Conservation (phyloP, 345 rosid genomes). For the Sisymbrium irio region DNA sequence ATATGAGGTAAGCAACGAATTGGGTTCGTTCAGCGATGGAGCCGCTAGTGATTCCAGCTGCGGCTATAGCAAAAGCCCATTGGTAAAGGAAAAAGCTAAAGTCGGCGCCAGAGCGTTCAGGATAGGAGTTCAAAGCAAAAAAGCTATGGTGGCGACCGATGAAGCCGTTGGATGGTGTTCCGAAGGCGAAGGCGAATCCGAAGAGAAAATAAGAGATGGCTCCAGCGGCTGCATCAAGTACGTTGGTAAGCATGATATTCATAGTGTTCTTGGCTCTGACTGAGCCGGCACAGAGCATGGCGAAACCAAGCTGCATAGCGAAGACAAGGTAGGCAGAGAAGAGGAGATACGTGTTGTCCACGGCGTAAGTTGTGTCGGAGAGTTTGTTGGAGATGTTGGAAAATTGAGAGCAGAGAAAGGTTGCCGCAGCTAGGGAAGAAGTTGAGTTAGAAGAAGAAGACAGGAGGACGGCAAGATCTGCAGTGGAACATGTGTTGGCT, state of each 20-base stretch:
- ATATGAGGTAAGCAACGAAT: slow-evolving; percentile 70
- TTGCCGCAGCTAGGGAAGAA: slow-evolving; percentile 34
- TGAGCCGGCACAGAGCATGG: slow-evolving; percentile 85
- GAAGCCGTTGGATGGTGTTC: slow-evolving; percentile 69
- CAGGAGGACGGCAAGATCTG: slow-evolving; percentile 40
- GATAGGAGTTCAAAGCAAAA: slow-evolving; percentile 49
- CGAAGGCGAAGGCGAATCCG: slow-evolving; percentile 78
- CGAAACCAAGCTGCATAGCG: slow-evolving; percentile 82
- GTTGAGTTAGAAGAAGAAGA: slow-evolving; percentile 20
- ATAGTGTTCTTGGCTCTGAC: slow-evolving; percentile 80
- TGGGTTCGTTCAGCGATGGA: slow-evolving; percentile 81
- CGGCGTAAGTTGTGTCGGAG: slow-evolving; percentile 48
- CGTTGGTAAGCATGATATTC: slow-evolving; percentile 81
- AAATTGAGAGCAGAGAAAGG: slow-evolving; percentile 55
- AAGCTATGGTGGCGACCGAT: slow-evolving; percentile 49
- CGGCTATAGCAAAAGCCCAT: slow-evolving; percentile 83
- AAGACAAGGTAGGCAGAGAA: slow-evolving; percentile 82
- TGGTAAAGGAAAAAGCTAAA: slow-evolving; percentile 69
- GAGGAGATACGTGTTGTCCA: slow-evolving; percentile 72
- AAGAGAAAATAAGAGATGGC: slow-evolving; percentile 73
- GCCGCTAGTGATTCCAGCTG: slow-evolving; percentile 78
- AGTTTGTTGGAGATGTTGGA: slow-evolving; percentile 32
- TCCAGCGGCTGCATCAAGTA: slow-evolving; percentile 74
- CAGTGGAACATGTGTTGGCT: slow-evolving; percentile 39
- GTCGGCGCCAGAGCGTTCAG: slow-evolving; percentile 33